These are phyloP conservation scores for Medicago lupulina DNA, from an alignment of 306 rosid genomes.

Conservation along the genomic window DNA sequence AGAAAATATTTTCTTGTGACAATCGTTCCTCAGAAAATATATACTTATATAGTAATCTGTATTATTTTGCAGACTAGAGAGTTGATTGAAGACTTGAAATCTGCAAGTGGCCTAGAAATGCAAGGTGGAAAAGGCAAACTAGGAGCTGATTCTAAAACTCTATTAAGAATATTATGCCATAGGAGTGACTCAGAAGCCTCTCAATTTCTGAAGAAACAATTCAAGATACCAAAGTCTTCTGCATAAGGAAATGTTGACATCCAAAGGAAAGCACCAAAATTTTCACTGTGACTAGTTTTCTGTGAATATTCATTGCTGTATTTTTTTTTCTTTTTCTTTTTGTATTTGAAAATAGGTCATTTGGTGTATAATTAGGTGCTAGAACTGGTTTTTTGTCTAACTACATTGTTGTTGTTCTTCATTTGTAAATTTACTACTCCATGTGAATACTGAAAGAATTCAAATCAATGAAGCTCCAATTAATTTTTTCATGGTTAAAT, in stretches of 20 bases:
- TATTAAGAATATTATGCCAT: conserved; percentile 84
- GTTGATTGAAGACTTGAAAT: conserved; percentile 87
- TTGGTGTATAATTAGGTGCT: conserved; percentile 39
- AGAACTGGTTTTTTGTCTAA: conserved; percentile 18
- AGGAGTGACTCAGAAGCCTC: conserved; percentile 91
- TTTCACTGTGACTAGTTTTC: conserved; percentile 39
- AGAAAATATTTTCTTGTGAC: conserved; percentile 9
- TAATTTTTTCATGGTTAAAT: conserved; percentile 25
- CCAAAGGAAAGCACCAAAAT: conserved; percentile 35
- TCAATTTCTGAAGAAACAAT: conserved; percentile 92
- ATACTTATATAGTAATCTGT: not conserved
- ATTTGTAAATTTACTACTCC: conserved; percentile 47
- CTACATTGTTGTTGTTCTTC: conserved; percentile 20
- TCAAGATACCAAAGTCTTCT: conserved; percentile 82
- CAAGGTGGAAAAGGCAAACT: conserved; percentile 79
- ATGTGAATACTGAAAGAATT: conserved; percentile 49
- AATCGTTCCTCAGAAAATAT: conserved; percentile 13
- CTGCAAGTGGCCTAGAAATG: conserved; percentile 64
- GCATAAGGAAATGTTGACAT: conserved; percentile 52
- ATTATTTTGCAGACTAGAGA: conserved; percentile 77
- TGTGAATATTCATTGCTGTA: conserved; percentile 49
- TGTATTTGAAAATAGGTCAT: conserved; percentile 29
- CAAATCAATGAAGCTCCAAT: conserved; percentile 31
- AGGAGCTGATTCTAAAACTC: conserved; percentile 90
- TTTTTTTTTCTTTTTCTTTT: not conserved